Evolutionary conservation across 371 early-diverging fungal species (phyloP), one percentile per base, ranked within the genome.

Genomic region (Circinella minor): DNA sequence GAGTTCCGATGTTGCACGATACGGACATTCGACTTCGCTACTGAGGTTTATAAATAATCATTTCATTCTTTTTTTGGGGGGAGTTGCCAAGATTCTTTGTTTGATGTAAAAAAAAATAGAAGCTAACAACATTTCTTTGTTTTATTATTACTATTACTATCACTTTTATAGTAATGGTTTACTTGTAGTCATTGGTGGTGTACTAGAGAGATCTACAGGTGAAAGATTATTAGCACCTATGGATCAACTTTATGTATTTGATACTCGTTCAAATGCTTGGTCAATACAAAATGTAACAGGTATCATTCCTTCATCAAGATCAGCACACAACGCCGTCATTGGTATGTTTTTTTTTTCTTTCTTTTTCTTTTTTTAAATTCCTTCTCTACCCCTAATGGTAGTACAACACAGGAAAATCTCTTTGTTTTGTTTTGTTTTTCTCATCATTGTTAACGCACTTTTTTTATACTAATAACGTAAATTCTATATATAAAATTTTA

Each of bases 131-230:
- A 11, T 47, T 47, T 47, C 15, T 51, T 51, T 51, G 8, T 51
- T 51, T n/a, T 51, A 57, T 65, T 67, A 18, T 55, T 72, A 68
- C 71, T 60, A 55, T 36, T 72, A 39, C 37, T 49, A 43, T 9
- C 43, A 43, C 6, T n/a, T 60, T 37, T 46, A 39, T 67, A 81
- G 80, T 68, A 74, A 73, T 65, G 81, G 81, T 14, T 63, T 73
- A 65, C 63, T 84, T 36, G 81, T 84, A 49, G 67, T 84, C 60
- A 61, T 78, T 67, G 84, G 84, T 63, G 84, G 84, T 77, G 69
- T 77, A 17, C 46, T 63, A 8, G 17, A 60, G 6, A 59, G 47
- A n/a, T 17, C 37, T 43, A 60, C 54, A 10, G 39, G 55, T 36
- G 67, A 63, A 7, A 36, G 43, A 48, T 18, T 54, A 14, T 63